Evolutionary conservation across 2,329 filamentous ascomycete species (phyloP).

Genomic region (Pezicula radicicola): DNA sequence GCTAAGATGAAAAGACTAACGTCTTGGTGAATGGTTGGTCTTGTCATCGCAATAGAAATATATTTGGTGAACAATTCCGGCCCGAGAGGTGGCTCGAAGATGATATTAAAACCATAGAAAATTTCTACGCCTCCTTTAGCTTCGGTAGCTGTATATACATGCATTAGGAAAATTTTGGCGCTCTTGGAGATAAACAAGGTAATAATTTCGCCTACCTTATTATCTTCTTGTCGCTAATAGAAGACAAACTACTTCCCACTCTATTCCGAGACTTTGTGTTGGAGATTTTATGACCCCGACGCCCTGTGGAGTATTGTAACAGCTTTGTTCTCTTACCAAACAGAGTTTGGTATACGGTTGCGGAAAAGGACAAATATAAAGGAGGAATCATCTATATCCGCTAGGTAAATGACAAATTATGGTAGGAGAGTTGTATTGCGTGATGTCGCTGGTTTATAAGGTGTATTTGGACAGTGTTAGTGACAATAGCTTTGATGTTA

Average conservation of each 20-base stretch:
- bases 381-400: no score
- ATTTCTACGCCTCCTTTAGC: background rate
- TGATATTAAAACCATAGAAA: constrained; percentile 6
- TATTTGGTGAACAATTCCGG: constrained; percentile 35
- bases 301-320: background rate
- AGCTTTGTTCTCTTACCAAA: background rate
- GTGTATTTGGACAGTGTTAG: no score
- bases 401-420: no score
- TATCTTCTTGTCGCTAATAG: background rate
- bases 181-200: background rate
- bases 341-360: background rate
- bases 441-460: no score
- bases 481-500: no score
- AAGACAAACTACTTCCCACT: background rate
- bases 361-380: background rate
- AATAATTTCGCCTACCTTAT: background rate
- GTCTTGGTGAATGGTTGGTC: constrained; percentile 35
- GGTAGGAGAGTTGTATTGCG: no score
- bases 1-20: constrained; percentile 17
- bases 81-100: constrained; percentile 38
- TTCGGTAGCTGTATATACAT: background rate
- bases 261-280: background rate
- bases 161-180: background rate
- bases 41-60: constrained; percentile 25
- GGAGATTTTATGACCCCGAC: background rate